phyloP scores from a whole-genome alignment of 139 green algal species.

The Haematococcus sp. region DNA sequence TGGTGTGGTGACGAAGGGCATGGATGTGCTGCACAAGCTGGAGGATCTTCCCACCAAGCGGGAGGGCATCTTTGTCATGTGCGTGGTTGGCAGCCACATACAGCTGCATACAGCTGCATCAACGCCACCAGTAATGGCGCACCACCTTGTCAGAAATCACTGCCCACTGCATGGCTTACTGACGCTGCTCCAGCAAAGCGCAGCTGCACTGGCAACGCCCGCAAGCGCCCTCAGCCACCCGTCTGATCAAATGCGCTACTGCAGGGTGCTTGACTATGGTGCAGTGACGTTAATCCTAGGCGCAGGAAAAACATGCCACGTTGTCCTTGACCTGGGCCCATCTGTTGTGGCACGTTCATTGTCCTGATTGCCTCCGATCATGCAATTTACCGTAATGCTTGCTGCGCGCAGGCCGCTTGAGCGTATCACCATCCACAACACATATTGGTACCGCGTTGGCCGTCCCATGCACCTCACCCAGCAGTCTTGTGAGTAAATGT shows the following conservation, averaged over 20 bases:
- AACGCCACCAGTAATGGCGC: too few species aligned
- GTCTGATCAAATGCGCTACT: too few species aligned
- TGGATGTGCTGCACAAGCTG: constrained; percentile 72
- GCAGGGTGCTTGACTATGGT: too few species aligned
- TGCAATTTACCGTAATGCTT: not conserved
- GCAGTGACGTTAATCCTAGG: not conserved
- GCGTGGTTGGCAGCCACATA: not conserved
- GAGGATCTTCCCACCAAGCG: constrained; percentile 64
- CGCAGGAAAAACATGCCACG: not conserved
- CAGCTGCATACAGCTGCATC: too few species aligned
- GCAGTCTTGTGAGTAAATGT: not conserved
- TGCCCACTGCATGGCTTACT: too few species aligned
- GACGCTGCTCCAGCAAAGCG: too few species aligned
- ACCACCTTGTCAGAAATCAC: too few species aligned
- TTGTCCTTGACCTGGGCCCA: not conserved
- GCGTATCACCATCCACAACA: constrained; percentile 71
- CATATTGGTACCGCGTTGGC: constrained; percentile 52
- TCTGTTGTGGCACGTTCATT: not conserved
- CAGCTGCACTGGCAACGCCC: too few species aligned
- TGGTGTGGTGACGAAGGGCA: constrained; percentile 70
- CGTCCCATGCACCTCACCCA: not conserved
- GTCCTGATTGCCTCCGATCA: not conserved
- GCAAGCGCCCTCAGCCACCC: too few species aligned
- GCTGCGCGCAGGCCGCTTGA: constrained; percentile 32
- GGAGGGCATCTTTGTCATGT: constrained; percentile 85